Evolutionary conservation across 495 filamentous ascomycete species (phyloP), one percentile per base, ranked within the genome.

Genomic region (Terfezia boudieri): DNA sequence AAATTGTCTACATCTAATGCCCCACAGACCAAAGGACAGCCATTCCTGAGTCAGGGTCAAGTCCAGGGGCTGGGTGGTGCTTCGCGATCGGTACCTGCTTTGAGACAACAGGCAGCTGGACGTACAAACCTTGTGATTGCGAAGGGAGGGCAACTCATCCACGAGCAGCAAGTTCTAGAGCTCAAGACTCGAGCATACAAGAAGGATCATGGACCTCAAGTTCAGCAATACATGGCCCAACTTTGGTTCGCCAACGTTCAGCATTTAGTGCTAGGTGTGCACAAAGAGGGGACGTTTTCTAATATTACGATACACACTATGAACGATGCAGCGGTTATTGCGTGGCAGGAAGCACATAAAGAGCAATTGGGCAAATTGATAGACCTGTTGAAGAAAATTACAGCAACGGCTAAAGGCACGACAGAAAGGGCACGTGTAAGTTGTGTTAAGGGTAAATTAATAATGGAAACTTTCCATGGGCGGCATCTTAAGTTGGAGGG

Each of bases 241-340:
- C 63, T 76, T 10, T 76, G 71, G 74, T 57, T 70, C 37, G 73
- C 72, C 11, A 70, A 73, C 58, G 75, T 71, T 3, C 69, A 68
- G 0, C 73, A 69, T 1, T 66, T 76, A 36, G 68, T 71, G 11
- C 67, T 71, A 35, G 73, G 70, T 8, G 73, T 74, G 50, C 70
- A 74, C 56, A 52, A 59, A 9, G 54, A 58, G 9, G 72, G 73
- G n/a, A 53, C 56, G 37, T 76, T 76, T 57, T 20, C 59, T 14
- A 17, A 36, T 11, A 35, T 58, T 62, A 70, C 50, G 36, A 67
- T 37, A 67, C 72, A 12, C 61, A 71, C 63, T 59, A 73, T 65
- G 61, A 46, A 50, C n/a, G 49, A 23, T 51, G 26, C n/a, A 17
- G 49, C n/a, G 2, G 6, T 51, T 32, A 23, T 17, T 20, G 11